A percentile compares a stretch with the other conserved stretches of the same genome.
phyloP scores from a whole-genome alignment of 768 basidiomycete species.

The Tylopilus subfusipes region DNA sequence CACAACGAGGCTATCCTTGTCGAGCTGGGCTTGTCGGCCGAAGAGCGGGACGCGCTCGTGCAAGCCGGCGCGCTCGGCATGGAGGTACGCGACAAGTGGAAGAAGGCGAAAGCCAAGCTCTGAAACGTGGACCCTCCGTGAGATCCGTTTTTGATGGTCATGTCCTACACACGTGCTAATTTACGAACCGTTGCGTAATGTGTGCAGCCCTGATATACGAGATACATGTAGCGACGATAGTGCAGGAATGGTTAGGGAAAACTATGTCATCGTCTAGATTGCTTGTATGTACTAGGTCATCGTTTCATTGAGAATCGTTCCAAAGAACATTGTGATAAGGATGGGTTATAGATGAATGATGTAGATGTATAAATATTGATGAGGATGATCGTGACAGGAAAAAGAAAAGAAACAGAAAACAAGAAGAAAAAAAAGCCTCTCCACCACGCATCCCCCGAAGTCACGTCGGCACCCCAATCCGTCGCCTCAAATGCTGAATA shows the following conservation, averaged over 20 bases:
- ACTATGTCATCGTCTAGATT: conserved; percentile 11
- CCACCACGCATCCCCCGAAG: not conserved
- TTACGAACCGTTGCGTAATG: not conserved
- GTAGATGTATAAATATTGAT: not conserved
- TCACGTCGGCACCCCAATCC: conserved; percentile 25
- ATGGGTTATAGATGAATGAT: not conserved
- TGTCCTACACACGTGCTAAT: not conserved
- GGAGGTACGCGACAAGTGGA: conserved; percentile 19
- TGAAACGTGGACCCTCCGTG: conserved; percentile 7
- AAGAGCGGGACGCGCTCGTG: conserved; percentile 38
- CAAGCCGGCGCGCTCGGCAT: conserved; percentile 48
- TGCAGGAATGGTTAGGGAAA: not conserved
- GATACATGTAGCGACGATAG: not conserved
- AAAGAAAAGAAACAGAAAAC: not conserved
- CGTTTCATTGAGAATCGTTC: not conserved
- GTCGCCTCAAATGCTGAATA: conserved; percentile 30
- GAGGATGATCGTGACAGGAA: not conserved
- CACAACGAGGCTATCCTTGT: conserved; percentile 53
- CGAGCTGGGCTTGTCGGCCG: conserved; percentile 48
- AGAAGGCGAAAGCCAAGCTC: conserved; percentile 22
- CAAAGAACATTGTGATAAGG: not conserved
- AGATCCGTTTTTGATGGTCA: not conserved
- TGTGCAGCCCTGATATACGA: not conserved
- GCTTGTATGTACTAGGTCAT: conserved; percentile 6
- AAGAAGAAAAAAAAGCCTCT: not conserved